Conservation (phyloP, 2,329 filamentous ascomycete species). For the Venturia nashicola region DNA sequence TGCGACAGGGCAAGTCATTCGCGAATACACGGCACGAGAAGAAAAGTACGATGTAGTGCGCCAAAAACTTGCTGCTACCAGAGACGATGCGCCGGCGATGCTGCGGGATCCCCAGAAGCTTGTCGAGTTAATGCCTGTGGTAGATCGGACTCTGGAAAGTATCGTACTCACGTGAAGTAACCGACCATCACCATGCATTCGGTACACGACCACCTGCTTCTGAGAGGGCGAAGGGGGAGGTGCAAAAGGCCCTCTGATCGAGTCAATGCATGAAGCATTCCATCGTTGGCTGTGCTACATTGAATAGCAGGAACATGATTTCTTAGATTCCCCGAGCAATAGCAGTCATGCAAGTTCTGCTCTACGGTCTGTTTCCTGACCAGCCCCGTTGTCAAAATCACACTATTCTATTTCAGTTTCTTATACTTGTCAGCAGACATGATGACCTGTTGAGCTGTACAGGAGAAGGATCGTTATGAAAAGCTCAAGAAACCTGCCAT, state of each 20-base stretch:
- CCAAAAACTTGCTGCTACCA: conserved; percentile 40
- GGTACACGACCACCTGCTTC: too few species aligned
- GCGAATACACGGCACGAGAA: conserved; percentile 87
- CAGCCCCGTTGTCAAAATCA: too few species aligned
- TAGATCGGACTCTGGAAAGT: conserved; percentile 41
- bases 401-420: too few species aligned
- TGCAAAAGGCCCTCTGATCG: too few species aligned
- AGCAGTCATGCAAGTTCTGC: too few species aligned
- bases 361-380: too few species aligned
- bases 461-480: too few species aligned
- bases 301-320: too few species aligned
- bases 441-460: not conserved
- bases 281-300: too few species aligned
- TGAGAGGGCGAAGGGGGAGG: too few species aligned
- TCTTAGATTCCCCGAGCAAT: too few species aligned
- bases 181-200: not conserved
- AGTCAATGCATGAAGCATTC: too few species aligned
- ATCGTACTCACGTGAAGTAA: not conserved
- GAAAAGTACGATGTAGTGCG: conserved; percentile 66
- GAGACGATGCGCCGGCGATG: conserved; percentile 63
- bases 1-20: conserved; percentile 59
- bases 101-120: conserved; percentile 72
- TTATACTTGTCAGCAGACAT: not conserved
- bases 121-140: conserved; percentile 53
- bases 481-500: not conserved